Evolutionary conservation across 805 yeast genomes (phyloP), one percentile per base, ranked within the genome.

Genomic region (Blastobotrys mokoenaii): DNA sequence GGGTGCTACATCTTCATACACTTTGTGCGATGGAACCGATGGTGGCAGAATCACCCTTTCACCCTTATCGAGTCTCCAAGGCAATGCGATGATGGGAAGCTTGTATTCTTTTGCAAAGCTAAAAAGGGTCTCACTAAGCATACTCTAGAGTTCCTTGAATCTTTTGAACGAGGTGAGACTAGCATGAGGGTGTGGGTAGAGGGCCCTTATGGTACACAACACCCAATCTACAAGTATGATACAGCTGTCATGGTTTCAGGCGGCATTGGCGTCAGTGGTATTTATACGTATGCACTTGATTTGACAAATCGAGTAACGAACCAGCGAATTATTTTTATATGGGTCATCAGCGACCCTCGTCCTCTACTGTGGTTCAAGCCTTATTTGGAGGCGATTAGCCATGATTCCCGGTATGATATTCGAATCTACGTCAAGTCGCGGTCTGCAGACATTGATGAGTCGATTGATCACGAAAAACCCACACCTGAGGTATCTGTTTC

Each of bases 41-140:
- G 80, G 59, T 80, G 81, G 79, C 86, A 82, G 59, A 75, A 82
- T 3, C 88, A 83, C 59, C 90, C 90, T 3, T 82, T 84, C 63
- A 80, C 89, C 1, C 43, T 63, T 9, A 43, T 45, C 20, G 43
- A 45, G 18, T 43, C 52, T 10, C 50, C 51, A 1, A 40, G 39
- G 6, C 46, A 49, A 6, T 50, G 45, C 2, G 42, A 44, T 17
- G 31, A 47, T 2, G 52, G 50, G 9, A 41, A 45, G 17, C 29
- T 55, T 9, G 37, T 44, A 8, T 30, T 55, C 27, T 46, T 46
- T 37, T 42, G 46, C 10, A 34, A 44, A 34, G 51, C 46, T 2
- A 44, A 45, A 33, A 43, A 45, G 2, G 60, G 59, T 9, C 38
- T 49, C 15, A 56, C 59, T 12, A 40, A 38, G 33, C 36, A 40